phyloP scores from a whole-genome alignment of 768 basidiomycete genomes.

The Chalciporus pseudorubinellus region DNA sequence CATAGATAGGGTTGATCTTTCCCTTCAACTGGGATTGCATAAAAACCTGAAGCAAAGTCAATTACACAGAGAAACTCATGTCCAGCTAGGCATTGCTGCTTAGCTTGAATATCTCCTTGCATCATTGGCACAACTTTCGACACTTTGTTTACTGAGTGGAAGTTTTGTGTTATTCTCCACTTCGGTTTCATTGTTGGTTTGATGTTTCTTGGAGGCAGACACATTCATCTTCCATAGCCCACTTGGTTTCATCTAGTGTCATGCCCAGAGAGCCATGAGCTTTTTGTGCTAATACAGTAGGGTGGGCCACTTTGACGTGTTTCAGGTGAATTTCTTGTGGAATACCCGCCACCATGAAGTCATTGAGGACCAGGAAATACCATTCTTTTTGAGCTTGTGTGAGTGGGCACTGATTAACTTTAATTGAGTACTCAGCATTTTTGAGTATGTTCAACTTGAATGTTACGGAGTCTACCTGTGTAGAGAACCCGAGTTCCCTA shows the following conservation, averaged over 20 bases:
- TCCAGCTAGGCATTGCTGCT: too few relatives aligned
- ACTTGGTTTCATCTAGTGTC: slow-evolving; percentile 6
- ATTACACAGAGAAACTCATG: too few relatives aligned
- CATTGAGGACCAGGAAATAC: slow-evolving; percentile 32
- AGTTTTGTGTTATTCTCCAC: not conserved
- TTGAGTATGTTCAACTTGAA: slow-evolving; percentile 35
- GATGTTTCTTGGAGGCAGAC: not conserved
- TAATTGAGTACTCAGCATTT: slow-evolving; percentile 33
- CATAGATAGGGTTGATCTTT: too few relatives aligned
- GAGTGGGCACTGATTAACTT: slow-evolving; percentile 25
- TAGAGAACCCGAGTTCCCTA: too few relatives aligned
- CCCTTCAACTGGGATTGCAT: too few relatives aligned
- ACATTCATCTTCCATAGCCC: slow-evolving; percentile 15
- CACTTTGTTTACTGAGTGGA: too few relatives aligned
- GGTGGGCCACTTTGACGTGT: slow-evolving; percentile 9
- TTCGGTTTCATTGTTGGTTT: not conserved
- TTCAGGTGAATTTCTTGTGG: not conserved
- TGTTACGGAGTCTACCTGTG: slow-evolving; percentile 29
- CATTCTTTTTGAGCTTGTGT: too few relatives aligned
- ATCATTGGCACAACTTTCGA: too few relatives aligned
- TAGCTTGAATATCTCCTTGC: too few relatives aligned
- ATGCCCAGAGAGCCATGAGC: slow-evolving; percentile 4
- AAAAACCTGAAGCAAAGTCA: too few relatives aligned
- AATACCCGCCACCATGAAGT: slow-evolving; percentile 35
- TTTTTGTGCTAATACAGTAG: slow-evolving; percentile 15